Evolutionary conservation across 2,329 filamentous ascomycete species (phyloP), one percentile per base, ranked within the genome.

Genomic region (Penicillium decumbens): DNA sequence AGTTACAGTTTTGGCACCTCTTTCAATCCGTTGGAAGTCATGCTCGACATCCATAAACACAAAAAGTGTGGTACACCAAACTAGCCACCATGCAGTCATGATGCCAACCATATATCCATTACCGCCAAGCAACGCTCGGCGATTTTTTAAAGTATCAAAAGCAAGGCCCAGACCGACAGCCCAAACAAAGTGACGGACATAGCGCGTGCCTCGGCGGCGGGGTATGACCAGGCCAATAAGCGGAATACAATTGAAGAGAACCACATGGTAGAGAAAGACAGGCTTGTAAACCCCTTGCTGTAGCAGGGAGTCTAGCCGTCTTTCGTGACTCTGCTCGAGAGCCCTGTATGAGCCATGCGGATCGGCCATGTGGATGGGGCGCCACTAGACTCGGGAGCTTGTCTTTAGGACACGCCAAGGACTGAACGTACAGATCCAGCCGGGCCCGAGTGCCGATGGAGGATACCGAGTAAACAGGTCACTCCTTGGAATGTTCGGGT

Each of bases 21-120:
- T 69, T 60, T 83, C 79, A 33, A 84, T 77, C 30, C 82, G 73
- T 58, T 69, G 71, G 54, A 82, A 83, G 37, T 82, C 77, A 9
- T 59, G 67, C 56, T 81, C 78, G 1, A 74, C 71, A 65, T 84
- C 78, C 51, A 78, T 77, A 49, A 78, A 77, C 3, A 83, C 58
- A 20, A 84, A 67, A 35, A 84, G 68, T 0, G 75, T 71, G 0
- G 70, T 70, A 29, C 73, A 71, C 77, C 79, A 83, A 29, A 82
- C 65, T 10, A 77, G 67, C 44, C 75, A 75, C 77, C 78, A 85
- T 13, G 74, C 68, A 15, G 70, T 75, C 6, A 80, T 65, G 15
- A 84, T 56, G 0, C 82, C 82, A 13, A 81, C 66, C 12, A 77
- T 77, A 53, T 82, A 79, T 0, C 78, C 76, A 54, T 77, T 72